These are phyloP conservation scores for Epichloe sylvatica DNA, from an alignment of 2,329 filamentous ascomycete genomes.

Conservation along the genomic window DNA sequence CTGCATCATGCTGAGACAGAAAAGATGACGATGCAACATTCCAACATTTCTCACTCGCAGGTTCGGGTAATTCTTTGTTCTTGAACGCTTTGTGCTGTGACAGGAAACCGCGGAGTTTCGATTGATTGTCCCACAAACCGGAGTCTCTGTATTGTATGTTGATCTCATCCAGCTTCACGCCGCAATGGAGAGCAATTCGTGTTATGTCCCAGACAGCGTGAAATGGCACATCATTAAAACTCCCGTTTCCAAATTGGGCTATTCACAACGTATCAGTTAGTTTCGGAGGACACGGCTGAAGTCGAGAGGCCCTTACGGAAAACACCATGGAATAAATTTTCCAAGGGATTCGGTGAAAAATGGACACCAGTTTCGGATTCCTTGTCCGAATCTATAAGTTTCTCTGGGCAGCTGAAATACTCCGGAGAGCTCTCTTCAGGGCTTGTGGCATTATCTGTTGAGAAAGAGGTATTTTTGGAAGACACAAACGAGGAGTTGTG, in stretches of 20 bases:
- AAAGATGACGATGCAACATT: slow-evolving; percentile 25
- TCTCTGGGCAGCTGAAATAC: slow-evolving; percentile 11
- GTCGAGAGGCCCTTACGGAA: slow-evolving; percentile 24
- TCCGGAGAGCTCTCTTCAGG: background rate
- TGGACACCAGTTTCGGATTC: background rate
- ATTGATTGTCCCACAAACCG: slow-evolving; percentile 28
- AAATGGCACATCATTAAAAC: slow-evolving; percentile 31
- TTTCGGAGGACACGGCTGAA: background rate
- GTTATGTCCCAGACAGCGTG: slow-evolving; percentile 39
- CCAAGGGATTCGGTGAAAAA: slow-evolving; percentile 1
- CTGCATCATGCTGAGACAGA: slow-evolving; percentile 19
- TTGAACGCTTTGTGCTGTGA: slow-evolving; percentile 24
- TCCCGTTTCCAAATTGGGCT: slow-evolving; percentile 25
- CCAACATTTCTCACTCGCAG: slow-evolving; percentile 32
- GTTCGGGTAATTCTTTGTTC: slow-evolving; percentile 34
- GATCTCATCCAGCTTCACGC: slow-evolving; percentile 23
- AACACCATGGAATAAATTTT: slow-evolving; percentile 19
- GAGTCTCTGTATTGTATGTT: slow-evolving; percentile 21
- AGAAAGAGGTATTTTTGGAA: slow-evolving; percentile 5
- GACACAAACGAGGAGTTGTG: background rate
- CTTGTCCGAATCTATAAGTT: slow-evolving; percentile 1
- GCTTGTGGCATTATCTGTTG: background rate
- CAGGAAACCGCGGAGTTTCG: slow-evolving; percentile 28
- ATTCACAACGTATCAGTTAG: background rate
- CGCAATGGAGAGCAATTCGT: slow-evolving; percentile 32